A percentile compares a stretch with the other conserved stretches of the same genome.
phyloP scores from a whole-genome alignment of 495 filamentous ascomycete species.

The Tuber magnatum region DNA sequence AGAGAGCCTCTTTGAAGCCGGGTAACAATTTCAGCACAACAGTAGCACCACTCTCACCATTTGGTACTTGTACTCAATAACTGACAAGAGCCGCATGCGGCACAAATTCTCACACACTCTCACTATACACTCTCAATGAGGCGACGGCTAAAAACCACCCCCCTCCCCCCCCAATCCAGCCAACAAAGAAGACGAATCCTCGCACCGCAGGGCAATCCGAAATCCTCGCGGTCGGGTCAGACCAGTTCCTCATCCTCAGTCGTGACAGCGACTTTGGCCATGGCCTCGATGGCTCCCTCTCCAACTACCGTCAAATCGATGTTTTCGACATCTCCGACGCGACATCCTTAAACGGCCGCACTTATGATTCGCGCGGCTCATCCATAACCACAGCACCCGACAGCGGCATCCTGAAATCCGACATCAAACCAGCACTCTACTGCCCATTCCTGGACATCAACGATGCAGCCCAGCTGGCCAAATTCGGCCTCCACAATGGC shows the following conservation, averaged over 20 bases:
- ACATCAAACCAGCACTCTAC: slow-evolving; percentile 57
- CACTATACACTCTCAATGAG: too few relatives aligned
- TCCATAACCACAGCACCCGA: slow-evolving; percentile 40
- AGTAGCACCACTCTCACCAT: too few relatives aligned
- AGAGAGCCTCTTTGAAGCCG: slow-evolving; percentile 5
- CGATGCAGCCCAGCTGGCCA: slow-evolving; percentile 57
- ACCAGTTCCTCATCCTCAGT: slow-evolving; percentile 62
- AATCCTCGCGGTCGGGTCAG: slow-evolving; percentile 58
- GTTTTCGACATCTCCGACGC: slow-evolving; percentile 59
- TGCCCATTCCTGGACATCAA: slow-evolving; percentile 71
- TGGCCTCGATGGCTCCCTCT: slow-evolving; percentile 50
- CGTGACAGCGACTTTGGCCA: slow-evolving; percentile 59
- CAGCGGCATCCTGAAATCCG: slow-evolving; percentile 51
- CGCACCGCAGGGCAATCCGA: slow-evolving; percentile 65
- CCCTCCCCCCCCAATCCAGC: slow-evolving; percentile 4
- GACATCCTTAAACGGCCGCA: slow-evolving; percentile 57
- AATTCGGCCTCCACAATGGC: slow-evolving; percentile 66
- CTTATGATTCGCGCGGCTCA: slow-evolving; percentile 47
- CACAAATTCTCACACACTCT: neutral
- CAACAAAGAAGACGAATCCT: slow-evolving; percentile 43
- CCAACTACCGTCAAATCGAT: slow-evolving; percentile 66
- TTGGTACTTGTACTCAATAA: too few relatives aligned
- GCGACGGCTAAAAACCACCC: too few relatives aligned
- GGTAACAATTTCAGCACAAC: slow-evolving; percentile 9
- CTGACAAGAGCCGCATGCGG: neutral